These are phyloP conservation scores for Diaporthe eres DNA, from an alignment of 2,329 filamentous ascomycete genomes.

Conservation along the genomic window DNA sequence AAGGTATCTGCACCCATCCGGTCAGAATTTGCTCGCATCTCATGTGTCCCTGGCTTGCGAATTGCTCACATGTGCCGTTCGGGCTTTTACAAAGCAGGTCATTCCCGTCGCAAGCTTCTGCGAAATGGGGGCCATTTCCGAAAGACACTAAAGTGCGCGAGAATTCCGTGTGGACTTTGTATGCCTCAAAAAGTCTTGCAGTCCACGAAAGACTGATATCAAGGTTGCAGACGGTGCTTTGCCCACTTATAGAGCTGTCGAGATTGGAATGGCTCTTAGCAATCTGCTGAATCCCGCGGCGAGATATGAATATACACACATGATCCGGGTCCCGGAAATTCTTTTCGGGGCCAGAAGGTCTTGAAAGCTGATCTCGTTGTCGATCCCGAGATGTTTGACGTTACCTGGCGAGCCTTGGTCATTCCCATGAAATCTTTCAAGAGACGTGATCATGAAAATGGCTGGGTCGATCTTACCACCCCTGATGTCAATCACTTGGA, in stretches of 20 bases:
- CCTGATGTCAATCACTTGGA: constrained; percentile 30
- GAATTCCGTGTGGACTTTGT: constrained; percentile 35
- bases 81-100: constrained; percentile 1
- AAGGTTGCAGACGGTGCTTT: constrained; percentile 34
- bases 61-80: constrained; percentile 11
- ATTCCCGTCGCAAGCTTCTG: constrained; percentile 41
- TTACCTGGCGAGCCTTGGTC: not conserved
- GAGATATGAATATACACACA: constrained; percentile 4
- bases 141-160: constrained; percentile 37
- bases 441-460: no score
- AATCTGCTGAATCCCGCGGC: no score
- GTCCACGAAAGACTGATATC: constrained; percentile 26
- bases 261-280: not conserved
- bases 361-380: not conserved
- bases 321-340: constrained; percentile 25
- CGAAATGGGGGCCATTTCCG: constrained; percentile 38
- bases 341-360: not conserved
- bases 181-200: constrained; percentile 29
- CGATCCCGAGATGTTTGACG: not conserved
- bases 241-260: constrained; percentile 36
- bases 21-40: not conserved
- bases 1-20: constrained; percentile 8
- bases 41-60: not conserved
- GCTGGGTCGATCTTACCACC: not conserved
- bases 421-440: no score